Evolutionary conservation across 2,329 filamentous ascomycete species (phyloP), one percentile per base, ranked within the genome.

Genomic region (Neofusicoccum ribis): DNA sequence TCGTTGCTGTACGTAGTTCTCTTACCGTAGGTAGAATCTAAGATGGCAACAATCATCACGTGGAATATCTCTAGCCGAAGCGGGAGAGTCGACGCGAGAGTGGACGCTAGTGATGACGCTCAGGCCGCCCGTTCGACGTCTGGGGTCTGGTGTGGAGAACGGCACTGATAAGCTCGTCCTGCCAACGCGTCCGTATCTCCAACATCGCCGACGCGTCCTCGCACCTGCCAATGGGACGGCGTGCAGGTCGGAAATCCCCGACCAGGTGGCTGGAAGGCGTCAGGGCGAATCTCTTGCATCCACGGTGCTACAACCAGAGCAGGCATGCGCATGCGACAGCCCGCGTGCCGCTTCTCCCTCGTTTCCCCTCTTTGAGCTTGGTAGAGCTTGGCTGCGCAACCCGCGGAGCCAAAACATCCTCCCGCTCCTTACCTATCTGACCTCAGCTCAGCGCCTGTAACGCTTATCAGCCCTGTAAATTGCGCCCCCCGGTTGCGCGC

Each of bases 91-190:
- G 54, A 58, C 39, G 39, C 54, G 54, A 44, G 54, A 20, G 27
- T 31, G 5, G 27, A 31, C 27, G 27, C 27, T 31, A 31, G 54
- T 17, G 54, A 51, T 31, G 6, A 15, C 27, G 52, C 52, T 44
- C 34, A 39, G 34, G n/a, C 34, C 34, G 51, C 51, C 51, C 36
- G 51, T 41, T 54, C 36, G 51, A 58, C 3, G 39, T 14, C 37
- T 34, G 39, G 54, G 54, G 52, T 41, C 52, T 41, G 11, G 23
- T 56, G 52, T 41, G 54, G 54, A 41, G 54, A 44, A 39, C 54
- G 39, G 6, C n/a, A 34, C 54, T 58, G 54, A 58, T 58, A 58
- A 58, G 54, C 52, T 34, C 37, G 11, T 11, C 36, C 31, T 36
- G 12, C 20, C 52, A 4, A n/a, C 12, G 11, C 52, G 20, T 43